Conservation (phyloP, 495 filamentous ascomycete species). For the Xylaria nigripes region DNA sequence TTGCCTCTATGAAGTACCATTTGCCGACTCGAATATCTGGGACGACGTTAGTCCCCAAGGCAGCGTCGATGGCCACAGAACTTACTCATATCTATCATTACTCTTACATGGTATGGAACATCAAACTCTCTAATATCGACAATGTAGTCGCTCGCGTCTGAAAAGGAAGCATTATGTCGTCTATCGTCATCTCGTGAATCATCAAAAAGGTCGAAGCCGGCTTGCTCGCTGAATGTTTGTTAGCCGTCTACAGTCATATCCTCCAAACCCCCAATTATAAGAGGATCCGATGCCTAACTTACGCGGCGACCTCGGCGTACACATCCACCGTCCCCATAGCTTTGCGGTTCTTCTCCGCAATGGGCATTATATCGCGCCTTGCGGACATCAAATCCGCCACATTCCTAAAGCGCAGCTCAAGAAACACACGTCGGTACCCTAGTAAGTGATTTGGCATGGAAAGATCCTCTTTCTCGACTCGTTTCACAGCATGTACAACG, state of each 20-base stretch:
- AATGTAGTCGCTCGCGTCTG: constrained; percentile 93
- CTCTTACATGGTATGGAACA: constrained; percentile 97
- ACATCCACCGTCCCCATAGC: constrained; percentile 94
- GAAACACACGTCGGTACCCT: constrained; percentile 78
- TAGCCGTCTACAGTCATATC: constrained; percentile 9
- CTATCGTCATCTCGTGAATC: constrained; percentile 73
- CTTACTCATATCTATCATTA: constrained; percentile 89
- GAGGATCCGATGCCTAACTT: constrained; percentile 22
- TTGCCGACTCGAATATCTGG: constrained; percentile 89
- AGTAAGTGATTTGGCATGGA: constrained; percentile 94
- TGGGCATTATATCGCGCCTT: constrained; percentile 71
- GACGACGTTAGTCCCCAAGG: constrained; percentile 16
- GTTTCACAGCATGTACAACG: constrained; percentile 65
- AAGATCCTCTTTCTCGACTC: constrained; percentile 87
- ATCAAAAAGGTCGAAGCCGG: constrained; percentile 94
- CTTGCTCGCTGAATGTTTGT: constrained; percentile 54
- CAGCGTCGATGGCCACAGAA: neutral
- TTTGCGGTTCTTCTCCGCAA: constrained; percentile 95
- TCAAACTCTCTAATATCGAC: constrained; percentile 99
- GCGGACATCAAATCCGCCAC: constrained; percentile 77
- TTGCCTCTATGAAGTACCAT: constrained; percentile 94
- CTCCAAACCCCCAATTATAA: neutral
- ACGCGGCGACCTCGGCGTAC: constrained; percentile 93
- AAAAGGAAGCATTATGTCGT: constrained; percentile 68
- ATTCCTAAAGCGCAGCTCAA: constrained; percentile 80